Evolutionary conservation across 495 filamentous ascomycete genomes (phyloP).

Genomic region (Hypomontagnella monticulosa): DNA sequence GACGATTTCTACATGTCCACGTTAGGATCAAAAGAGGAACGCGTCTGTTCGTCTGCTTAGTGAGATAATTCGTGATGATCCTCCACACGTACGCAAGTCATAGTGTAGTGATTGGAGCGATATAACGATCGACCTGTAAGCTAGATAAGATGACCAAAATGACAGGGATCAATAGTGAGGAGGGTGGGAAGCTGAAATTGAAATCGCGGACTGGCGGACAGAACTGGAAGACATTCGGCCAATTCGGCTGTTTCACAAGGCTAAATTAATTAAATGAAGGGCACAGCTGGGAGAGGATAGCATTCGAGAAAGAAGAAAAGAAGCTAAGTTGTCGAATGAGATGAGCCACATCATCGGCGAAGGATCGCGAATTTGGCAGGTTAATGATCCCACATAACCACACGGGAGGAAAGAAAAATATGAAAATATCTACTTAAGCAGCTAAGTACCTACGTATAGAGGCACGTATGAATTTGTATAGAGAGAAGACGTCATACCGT

Average conservation of each 20-base stretch:
- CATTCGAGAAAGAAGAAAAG: conserved; percentile 27
- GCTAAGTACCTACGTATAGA: neutral
- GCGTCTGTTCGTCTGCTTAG: conserved; percentile 13
- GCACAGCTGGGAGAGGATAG: neutral
- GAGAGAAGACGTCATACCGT: conserved; percentile 30
- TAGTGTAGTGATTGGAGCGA: conserved; percentile 28
- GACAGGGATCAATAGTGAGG: neutral
- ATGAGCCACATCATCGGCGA: neutral
- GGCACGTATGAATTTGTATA: neutral
- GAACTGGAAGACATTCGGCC: conserved; percentile 12
- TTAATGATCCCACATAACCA: conserved; percentile 27
- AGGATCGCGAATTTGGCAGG: neutral
- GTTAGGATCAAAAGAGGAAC: conserved; percentile 10
- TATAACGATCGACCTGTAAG: conserved; percentile 34
- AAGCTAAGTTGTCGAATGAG: neutral
- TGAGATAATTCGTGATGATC: conserved; percentile 22
- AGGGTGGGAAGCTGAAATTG: conserved; percentile 20
- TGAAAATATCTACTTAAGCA: conserved; percentile 3
- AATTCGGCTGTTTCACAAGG: conserved; percentile 25
- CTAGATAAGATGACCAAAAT: conserved; percentile 16
- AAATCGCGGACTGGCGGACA: conserved; percentile 23
- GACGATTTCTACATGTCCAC: conserved; percentile 12
- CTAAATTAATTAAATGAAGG: conserved; percentile 13
- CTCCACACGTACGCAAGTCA: conserved; percentile 25
- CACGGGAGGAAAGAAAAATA: conserved; percentile 14